These are phyloP conservation scores for Syzygium oleosum DNA, from an alignment of 345 rosid genomes.

Conservation along the genomic window DNA sequence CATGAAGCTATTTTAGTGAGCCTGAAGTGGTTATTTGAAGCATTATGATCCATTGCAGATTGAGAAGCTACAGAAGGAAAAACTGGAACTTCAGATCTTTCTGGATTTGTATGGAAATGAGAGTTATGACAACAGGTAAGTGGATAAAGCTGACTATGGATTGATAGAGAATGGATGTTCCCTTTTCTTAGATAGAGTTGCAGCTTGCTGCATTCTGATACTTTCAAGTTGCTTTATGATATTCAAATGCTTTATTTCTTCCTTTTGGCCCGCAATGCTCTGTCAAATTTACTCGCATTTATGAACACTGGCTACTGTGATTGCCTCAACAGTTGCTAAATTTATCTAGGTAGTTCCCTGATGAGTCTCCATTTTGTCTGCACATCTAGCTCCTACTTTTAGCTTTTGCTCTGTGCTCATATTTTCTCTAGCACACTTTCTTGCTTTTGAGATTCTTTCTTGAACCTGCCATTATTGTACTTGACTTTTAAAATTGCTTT, in stretches of 20 bases:
- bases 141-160: neutral
- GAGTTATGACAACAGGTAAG: slow-evolving; percentile 64
- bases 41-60: slow-evolving; percentile 38
- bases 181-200: neutral
- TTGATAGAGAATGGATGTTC: neutral
- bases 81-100: slow-evolving; percentile 55
- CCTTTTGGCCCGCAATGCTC: neutral
- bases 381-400: neutral
- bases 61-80: slow-evolving; percentile 72
- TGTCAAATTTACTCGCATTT: neutral
- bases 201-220: neutral
- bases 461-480: neutral
- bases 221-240: neutral
- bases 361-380: neutral
- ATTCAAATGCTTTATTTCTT: neutral
- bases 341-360: neutral
- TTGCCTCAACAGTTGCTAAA: neutral
- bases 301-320: neutral
- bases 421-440: neutral
- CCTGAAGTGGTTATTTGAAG: slow-evolving; percentile 3
- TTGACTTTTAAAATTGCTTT: neutral
- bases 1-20: neutral
- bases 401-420: neutral
- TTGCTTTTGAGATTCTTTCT: neutral
- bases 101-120: slow-evolving; percentile 70